These are phyloP conservation scores for Pseudocercospora eumusae DNA, from an alignment of 2,329 filamentous ascomycete species.

Conservation along the genomic window DNA sequence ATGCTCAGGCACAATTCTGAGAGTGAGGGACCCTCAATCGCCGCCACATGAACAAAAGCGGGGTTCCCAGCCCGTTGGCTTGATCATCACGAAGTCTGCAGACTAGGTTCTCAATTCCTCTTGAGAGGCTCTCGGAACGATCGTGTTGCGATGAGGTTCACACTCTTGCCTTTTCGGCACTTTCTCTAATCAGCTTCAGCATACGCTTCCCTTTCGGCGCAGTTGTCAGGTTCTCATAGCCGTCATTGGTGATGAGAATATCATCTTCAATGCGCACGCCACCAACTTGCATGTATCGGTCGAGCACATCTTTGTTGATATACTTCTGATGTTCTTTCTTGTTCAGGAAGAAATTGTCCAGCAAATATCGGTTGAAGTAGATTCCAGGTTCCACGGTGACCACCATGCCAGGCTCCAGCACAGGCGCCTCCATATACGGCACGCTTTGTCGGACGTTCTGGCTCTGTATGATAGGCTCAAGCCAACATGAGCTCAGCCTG, in stretches of 20 bases:
- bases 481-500: background rate
- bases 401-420: slow-evolving; percentile 65
- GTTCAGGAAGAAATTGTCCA: slow-evolving; percentile 66
- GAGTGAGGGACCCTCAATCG: background rate
- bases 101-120: background rate
- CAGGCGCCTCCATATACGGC: slow-evolving; percentile 13
- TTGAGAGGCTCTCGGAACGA: background rate
- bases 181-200: slow-evolving; percentile 32
- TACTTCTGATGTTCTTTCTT: slow-evolving; percentile 59
- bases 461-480: background rate
- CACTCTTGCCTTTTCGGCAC: slow-evolving; percentile 10
- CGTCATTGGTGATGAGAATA: slow-evolving; percentile 74
- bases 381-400: slow-evolving; percentile 92
- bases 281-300: slow-evolving; percentile 73
- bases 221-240: slow-evolving; percentile 82
- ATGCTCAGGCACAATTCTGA: background rate
- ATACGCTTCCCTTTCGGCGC: slow-evolving; percentile 58
- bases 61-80: background rate
- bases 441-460: background rate
- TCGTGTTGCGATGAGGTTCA: background rate
- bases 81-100: background rate
- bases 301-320: slow-evolving; percentile 65
- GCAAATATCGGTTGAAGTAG: slow-evolving; percentile 73
- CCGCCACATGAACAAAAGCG: background rate
- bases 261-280: slow-evolving; percentile 91